These are phyloP conservation scores for Pholiota molesta DNA, from an alignment of 768 basidiomycete genomes.

Conservation along the genomic window DNA sequence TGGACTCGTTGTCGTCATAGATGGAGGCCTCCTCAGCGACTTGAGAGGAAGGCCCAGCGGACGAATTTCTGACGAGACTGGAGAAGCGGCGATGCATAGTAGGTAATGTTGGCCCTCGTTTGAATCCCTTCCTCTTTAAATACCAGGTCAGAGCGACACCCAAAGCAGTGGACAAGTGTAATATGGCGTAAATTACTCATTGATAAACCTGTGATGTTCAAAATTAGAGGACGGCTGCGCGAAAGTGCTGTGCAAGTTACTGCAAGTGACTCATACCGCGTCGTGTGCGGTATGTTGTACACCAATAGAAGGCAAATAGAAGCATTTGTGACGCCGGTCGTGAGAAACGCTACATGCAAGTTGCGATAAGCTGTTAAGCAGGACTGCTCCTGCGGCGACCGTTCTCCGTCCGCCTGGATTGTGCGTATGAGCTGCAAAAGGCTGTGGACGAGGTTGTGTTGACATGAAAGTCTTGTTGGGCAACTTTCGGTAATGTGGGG, in stretches of 20 bases:
- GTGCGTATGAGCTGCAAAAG: too few species aligned
- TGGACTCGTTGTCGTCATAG: slow-evolving; percentile 40
- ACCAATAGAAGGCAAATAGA: background rate
- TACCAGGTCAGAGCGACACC: background rate
- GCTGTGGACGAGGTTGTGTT: too few species aligned
- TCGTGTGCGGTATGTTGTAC: background rate
- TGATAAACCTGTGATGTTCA: background rate
- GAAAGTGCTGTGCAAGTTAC: background rate
- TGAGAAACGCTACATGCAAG: background rate
- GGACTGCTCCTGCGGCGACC: too few species aligned
- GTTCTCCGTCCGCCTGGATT: too few species aligned
- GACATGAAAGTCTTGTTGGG: too few species aligned
- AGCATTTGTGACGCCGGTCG: background rate
- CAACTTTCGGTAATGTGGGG: too few species aligned
- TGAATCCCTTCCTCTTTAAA: background rate
- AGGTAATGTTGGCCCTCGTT: background rate
- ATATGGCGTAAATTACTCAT: background rate
- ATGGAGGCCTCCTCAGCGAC: slow-evolving; percentile 15
- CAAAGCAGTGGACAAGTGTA: background rate
- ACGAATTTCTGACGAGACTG: slow-evolving; percentile 24
- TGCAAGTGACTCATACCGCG: background rate
- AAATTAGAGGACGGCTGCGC: background rate
- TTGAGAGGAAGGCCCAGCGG: slow-evolving; percentile 18
- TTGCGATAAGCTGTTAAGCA: too few species aligned
- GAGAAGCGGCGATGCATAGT: slow-evolving; percentile 32